Base-by-base conservation (phyloP, 1,284 basidiomycete genomes). In the Pseudomicrostroma phylloplanum region DNA sequence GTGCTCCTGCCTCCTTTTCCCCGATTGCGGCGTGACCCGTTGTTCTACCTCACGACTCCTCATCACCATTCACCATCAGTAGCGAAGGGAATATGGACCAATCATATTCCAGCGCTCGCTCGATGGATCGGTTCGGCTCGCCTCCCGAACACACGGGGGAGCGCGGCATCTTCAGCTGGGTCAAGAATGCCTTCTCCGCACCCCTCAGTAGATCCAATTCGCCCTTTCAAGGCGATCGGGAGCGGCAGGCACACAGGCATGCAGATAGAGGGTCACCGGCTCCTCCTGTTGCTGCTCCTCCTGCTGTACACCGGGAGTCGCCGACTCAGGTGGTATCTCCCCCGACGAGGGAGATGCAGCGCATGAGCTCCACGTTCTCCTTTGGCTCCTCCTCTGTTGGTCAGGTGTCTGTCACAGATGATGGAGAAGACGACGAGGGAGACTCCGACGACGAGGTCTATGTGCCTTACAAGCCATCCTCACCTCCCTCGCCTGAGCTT, bases 401-500 rank as follows among this genome's bases (percentile, higher is more conserved):
- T 25, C 21, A 25, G 21, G 19, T 26, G 8, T 54, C 51, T 6
- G 13, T 25, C 13, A 25, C 21, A 54, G 13, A 54, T 25, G 51
- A 25, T 25, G 51, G 26, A 2, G 51, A 54, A 17, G 51, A 54
- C 26, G 51, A 54, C 6, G 25, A 21, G 6, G 51, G 21, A 2
- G 51, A 15, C 21, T 23, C 51, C 15, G 51, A 54, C 15, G 51
- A 54, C 21, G 51, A 54, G 51, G 21, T 54, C 6, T 54, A 54
- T 15, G 25, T 54, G 13, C 51, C 51, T 19, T 48, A 48, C 43
- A 48, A 48, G 43, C 43, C 43, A 4, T n/a, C 43, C 43, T n/a
- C 15, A 6, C 15, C 43, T 21, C 15, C 21, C 6, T 54, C 13
- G 19, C 13, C 51, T 25, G n/a, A 21, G 21, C 25, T 19, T 6